Conservation (phyloP, 169 alveolate species). For the Eimeria tenella region DNA sequence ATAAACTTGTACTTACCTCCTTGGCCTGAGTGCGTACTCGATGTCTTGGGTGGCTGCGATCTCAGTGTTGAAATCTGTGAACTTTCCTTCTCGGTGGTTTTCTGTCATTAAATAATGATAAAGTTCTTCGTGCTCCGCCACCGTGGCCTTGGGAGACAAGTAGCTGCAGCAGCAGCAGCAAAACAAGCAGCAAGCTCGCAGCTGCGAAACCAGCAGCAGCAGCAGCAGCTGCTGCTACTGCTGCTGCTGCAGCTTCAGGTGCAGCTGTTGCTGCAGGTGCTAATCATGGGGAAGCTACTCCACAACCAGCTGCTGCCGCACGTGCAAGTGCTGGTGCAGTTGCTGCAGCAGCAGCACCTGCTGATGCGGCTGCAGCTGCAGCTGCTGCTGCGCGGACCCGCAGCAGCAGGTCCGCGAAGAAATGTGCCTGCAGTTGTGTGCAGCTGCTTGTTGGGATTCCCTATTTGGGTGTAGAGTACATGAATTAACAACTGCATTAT, state of each 20-base stretch:
- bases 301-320: not conserved
- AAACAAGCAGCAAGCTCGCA: not conserved
- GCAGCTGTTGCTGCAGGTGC: too few species aligned
- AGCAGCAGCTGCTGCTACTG: too few species aligned
- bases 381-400: not conserved
- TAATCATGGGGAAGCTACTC: not conserved
- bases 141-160: conserved; percentile 55
- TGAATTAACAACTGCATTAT: too few species aligned
- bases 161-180: conserved; percentile 35
- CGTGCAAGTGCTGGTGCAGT: not conserved
- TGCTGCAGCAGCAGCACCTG: not conserved
- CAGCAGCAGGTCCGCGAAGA: not conserved
- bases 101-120: conserved; percentile 72
- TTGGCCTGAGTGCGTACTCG: conserved; percentile 13
- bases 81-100: conserved; percentile 59
- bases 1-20: conserved; percentile 68
- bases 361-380: not conserved
- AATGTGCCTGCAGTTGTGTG: too few species aligned
- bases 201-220: too few species aligned
- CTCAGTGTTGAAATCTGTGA: conserved; percentile 41
- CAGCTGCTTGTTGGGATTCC: too few species aligned
- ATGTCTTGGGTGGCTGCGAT: conserved; percentile 17
- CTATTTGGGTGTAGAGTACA: too few species aligned
- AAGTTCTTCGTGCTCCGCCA: conserved; percentile 50
- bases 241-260: too few species aligned